Conservation (phyloP, 129 eudicot species). For the Scalesia atractyloides region DNA sequence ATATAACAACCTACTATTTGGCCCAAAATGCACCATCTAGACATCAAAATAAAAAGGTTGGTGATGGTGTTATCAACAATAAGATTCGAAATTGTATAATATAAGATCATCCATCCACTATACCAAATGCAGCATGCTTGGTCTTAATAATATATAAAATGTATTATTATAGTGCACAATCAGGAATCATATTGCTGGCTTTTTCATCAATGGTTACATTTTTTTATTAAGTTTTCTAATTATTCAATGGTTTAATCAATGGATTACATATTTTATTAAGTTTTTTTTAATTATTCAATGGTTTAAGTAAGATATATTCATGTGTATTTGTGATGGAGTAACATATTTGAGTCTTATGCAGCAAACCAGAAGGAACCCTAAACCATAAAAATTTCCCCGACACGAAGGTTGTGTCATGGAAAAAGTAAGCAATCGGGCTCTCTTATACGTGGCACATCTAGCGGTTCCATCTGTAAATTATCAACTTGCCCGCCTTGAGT, state of each 20-base stretch:
- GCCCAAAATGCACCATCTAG: background rate
- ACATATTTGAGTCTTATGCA: conserved; percentile 6
- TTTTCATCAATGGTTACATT: conserved; percentile 1
- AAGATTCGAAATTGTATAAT: conserved; percentile 21
- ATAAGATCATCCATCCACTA: conserved; percentile 14
- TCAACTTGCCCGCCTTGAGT: background rate
- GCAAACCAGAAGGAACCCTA: background rate
- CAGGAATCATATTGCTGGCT: conserved; percentile 20
- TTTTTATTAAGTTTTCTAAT: background rate
- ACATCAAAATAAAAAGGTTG: conserved; percentile 9
- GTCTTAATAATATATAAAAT: conserved; percentile 13
- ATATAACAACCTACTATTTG: background rate
- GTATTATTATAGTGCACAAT: conserved; percentile 8
- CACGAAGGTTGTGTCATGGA: conserved; percentile 33
- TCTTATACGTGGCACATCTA: conserved; percentile 41
- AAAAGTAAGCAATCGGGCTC: conserved; percentile 34
- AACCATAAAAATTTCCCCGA: background rate
- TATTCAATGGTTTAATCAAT: background rate
- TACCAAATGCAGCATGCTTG: conserved; percentile 27
- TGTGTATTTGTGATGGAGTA: background rate
- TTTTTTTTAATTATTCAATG: background rate
- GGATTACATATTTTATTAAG: conserved; percentile 7
- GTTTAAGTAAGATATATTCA: too few species aligned
- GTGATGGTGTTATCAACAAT: background rate
- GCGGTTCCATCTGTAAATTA: conserved; percentile 43